These are phyloP conservation scores for Rubia balearica DNA, from an alignment of 305 asterid genomes.

Conservation along the genomic window DNA sequence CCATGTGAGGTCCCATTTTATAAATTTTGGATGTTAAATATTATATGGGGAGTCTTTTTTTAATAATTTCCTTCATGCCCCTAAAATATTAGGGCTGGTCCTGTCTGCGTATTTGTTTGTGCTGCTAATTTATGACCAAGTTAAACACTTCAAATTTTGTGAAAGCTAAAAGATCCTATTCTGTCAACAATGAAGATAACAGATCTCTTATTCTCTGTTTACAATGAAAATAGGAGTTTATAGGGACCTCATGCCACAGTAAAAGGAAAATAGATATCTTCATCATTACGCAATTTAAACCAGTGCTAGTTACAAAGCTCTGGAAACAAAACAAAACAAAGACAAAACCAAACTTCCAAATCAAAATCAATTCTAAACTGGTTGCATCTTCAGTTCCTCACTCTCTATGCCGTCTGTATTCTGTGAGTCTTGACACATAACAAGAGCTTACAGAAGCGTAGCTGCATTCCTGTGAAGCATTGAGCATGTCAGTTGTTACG, in stretches of 20 bases:
- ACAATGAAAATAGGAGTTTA: background rate
- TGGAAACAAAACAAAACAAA: background rate
- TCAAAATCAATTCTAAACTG: background rate
- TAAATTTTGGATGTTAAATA: too few species aligned
- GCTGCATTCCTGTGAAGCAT: constrained; percentile 4
- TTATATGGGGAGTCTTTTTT: too few species aligned
- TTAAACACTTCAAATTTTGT: too few species aligned
- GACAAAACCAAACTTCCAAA: background rate
- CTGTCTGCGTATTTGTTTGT: background rate
- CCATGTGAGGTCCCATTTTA: too few species aligned
- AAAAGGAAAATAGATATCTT: background rate
- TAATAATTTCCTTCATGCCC: too few species aligned
- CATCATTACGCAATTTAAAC: background rate
- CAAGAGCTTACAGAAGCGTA: background rate
- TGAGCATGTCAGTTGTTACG: background rate
- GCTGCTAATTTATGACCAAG: background rate
- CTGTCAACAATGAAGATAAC: background rate
- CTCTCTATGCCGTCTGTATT: too few species aligned
- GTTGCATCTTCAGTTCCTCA: too few species aligned
- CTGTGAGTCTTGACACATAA: too few species aligned
- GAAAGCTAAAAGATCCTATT: background rate
- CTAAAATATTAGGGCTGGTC: too few species aligned
- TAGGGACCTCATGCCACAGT: background rate
- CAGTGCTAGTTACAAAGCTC: background rate
- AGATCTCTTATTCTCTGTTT: background rate